Percentiles rank a stretch among this genome's conserved stretches.
phyloP scores from a whole-genome alignment of 2,329 filamentous ascomycete species.

The Dothideomycetes sp. region DNA sequence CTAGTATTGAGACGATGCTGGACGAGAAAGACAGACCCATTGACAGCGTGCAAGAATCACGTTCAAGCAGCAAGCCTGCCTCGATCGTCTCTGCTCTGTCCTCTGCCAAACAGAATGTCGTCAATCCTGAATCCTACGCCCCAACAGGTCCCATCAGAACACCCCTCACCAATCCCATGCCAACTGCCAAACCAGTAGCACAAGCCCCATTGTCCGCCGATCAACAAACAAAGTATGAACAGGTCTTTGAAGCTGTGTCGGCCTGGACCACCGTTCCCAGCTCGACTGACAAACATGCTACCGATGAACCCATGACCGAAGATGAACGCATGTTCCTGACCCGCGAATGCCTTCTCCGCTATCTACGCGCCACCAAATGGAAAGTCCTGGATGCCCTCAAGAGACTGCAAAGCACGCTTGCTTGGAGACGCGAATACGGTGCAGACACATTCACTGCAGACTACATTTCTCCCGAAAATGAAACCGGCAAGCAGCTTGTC shows the following conservation, averaged over 20 bases:
- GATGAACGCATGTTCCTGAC: conserved; percentile 83
- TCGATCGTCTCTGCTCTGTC: conserved; percentile 12
- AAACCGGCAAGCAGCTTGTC: conserved; percentile 89
- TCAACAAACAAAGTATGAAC: conserved; percentile 71
- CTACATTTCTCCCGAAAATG: conserved; percentile 86
- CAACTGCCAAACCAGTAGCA: conserved; percentile 46
- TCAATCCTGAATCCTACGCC: conserved; percentile 13
- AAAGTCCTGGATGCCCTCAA: conserved; percentile 61
- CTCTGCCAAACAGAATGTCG: conserved; percentile 9
- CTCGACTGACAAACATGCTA: conserved; percentile 46
- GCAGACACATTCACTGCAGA: conserved; percentile 69
- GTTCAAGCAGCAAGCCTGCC: conserved; percentile 8
- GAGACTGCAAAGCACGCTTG: conserved; percentile 68
- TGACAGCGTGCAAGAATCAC: background rate
- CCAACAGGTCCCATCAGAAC: conserved; percentile 20
- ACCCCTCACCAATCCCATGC: conserved; percentile 21
- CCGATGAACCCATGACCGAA: conserved; percentile 58
- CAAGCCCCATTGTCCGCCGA: conserved; percentile 57
- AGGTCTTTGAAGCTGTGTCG: conserved; percentile 59
- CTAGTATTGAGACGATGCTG: conserved; percentile 2
- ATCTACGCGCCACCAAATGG: conserved; percentile 92
- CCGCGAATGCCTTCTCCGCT: conserved; percentile 81
- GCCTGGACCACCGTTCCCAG: conserved; percentile 61
- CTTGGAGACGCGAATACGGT: conserved; percentile 86
- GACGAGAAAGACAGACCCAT: background rate